phyloP scores from a whole-genome alignment of 2,329 filamentous ascomycete genomes.

The Colletotrichum noveboracense region DNA sequence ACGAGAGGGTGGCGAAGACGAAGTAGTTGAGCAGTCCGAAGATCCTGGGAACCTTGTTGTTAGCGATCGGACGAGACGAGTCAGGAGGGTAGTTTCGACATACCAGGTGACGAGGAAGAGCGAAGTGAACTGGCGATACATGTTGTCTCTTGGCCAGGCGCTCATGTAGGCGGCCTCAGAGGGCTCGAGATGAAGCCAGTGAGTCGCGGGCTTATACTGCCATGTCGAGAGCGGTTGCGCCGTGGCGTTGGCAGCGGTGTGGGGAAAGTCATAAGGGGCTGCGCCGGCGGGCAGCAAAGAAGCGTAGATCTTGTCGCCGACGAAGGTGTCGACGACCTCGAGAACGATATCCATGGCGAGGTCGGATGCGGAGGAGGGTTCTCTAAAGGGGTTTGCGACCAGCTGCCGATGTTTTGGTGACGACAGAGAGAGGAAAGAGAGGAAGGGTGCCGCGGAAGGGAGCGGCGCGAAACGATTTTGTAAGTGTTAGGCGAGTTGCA shows the following conservation, averaged over 20 bases:
- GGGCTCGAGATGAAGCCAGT: conserved; percentile 73
- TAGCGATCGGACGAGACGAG: neutral
- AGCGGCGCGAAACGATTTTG: neutral
- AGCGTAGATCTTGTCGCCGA: conserved; percentile 83
- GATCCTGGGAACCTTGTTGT: conserved; percentile 60
- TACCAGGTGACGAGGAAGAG: conserved; percentile 90
- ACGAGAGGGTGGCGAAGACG: conserved; percentile 81
- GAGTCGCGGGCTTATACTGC: conserved; percentile 75
- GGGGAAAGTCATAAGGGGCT: conserved; percentile 57
- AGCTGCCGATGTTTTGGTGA: neutral
- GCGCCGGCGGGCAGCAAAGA: conserved; percentile 66
- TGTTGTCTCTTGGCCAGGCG: conserved; percentile 77
- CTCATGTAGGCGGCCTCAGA: conserved; percentile 81
- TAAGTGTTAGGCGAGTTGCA: neutral
- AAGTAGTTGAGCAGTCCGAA: conserved; percentile 89
- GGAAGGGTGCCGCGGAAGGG: neutral
- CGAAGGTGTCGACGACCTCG: conserved; percentile 80
- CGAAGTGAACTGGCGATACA: conserved; percentile 74
- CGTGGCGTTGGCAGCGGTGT: conserved; percentile 59
- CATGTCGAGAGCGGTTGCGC: conserved; percentile 62
- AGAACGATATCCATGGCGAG: conserved; percentile 88
- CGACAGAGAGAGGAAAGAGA: neutral
- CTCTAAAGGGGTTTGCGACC: neutral
- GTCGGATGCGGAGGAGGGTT: neutral
- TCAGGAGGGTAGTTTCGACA: conserved; percentile 28